These are phyloP conservation scores for Annulohypoxylon maeteangense DNA, from an alignment of 495 filamentous ascomycete species.

Conservation along the genomic window DNA sequence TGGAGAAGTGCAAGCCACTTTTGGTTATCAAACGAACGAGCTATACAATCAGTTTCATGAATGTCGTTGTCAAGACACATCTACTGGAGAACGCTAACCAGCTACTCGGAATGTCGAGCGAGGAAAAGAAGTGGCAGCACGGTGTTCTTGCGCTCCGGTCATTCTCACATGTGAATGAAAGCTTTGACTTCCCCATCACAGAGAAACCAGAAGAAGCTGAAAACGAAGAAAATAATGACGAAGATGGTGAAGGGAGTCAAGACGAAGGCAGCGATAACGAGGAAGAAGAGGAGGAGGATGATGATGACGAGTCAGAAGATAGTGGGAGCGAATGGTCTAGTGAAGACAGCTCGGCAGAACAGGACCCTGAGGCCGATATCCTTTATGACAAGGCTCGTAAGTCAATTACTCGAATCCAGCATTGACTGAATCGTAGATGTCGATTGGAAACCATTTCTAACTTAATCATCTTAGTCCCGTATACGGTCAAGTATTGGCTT, in stretches of 20 bases:
- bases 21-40: slow-evolving; percentile 35
- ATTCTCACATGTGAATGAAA: slow-evolving; percentile 50
- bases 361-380: slow-evolving; percentile 39
- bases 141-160: slow-evolving; percentile 50
- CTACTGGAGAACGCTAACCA: slow-evolving; percentile 46
- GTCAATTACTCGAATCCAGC: neutral
- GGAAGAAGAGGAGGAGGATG: slow-evolving; percentile 26
- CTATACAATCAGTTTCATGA: slow-evolving; percentile 47
- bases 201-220: slow-evolving; percentile 10
- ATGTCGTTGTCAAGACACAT: slow-evolving; percentile 48
- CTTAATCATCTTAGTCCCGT: slow-evolving; percentile 31
- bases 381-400: slow-evolving; percentile 34
- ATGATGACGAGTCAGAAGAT: slow-evolving; percentile 24
- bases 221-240: neutral
- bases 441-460: slow-evolving; percentile 11
- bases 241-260: slow-evolving; percentile 8
- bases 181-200: slow-evolving; percentile 31
- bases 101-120: slow-evolving; percentile 46
- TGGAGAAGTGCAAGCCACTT: slow-evolving; percentile 50
- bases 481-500: slow-evolving; percentile 53
- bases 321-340: slow-evolving; percentile 27
- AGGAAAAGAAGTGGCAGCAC: slow-evolving; percentile 54
- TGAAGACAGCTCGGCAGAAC: slow-evolving; percentile 23
- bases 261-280: slow-evolving; percentile 23
- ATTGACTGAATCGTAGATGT: neutral